Evolutionary conservation across 495 filamentous ascomycete genomes (phyloP).

Genomic region (Talaromyces ruber): DNA sequence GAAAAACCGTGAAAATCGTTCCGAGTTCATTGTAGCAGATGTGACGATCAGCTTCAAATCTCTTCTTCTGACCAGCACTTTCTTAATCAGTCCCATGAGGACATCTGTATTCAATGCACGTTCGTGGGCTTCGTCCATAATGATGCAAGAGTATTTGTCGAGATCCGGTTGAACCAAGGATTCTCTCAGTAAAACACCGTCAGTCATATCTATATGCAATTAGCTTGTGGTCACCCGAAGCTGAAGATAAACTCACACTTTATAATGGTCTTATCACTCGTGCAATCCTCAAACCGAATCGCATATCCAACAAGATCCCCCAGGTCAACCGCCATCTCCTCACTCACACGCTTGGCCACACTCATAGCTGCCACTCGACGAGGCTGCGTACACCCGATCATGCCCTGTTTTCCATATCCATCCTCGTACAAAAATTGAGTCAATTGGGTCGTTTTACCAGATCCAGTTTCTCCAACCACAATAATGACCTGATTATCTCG

Average conservation of each 20-base stretch:
- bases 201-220: slow-evolving; percentile 72
- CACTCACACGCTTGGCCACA: slow-evolving; percentile 94
- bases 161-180: slow-evolving; percentile 86
- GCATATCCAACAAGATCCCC: slow-evolving; percentile 90
- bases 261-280: slow-evolving; percentile 85
- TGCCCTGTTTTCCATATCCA: slow-evolving; percentile 74
- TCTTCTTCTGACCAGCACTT: slow-evolving; percentile 79
- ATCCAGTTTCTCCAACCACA: slow-evolving; percentile 93
- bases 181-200: slow-evolving; percentile 91
- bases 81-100: slow-evolving; percentile 95
- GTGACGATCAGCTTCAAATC: slow-evolving; percentile 97
- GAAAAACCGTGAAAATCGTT: slow-evolving; percentile 92
- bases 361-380: slow-evolving; percentile 97
- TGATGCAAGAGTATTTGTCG: slow-evolving; percentile 95
- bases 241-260: slow-evolving; percentile 54
- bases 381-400: slow-evolving; percentile 95
- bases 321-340: slow-evolving; percentile 97
- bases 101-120: slow-evolving; percentile 95
- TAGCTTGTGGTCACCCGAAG: neutral
- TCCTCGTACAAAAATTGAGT: slow-evolving; percentile 95
- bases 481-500: slow-evolving; percentile 96
- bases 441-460: slow-evolving; percentile 93
- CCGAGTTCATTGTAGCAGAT: slow-evolving; percentile 97
- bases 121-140: slow-evolving; percentile 99
- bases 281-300: slow-evolving; percentile 98